A percentile compares a stretch with the other conserved stretches of the same genome.
phyloP scores from a whole-genome alignment of 441 rosid genomes.

The Populus hybrid region DNA sequence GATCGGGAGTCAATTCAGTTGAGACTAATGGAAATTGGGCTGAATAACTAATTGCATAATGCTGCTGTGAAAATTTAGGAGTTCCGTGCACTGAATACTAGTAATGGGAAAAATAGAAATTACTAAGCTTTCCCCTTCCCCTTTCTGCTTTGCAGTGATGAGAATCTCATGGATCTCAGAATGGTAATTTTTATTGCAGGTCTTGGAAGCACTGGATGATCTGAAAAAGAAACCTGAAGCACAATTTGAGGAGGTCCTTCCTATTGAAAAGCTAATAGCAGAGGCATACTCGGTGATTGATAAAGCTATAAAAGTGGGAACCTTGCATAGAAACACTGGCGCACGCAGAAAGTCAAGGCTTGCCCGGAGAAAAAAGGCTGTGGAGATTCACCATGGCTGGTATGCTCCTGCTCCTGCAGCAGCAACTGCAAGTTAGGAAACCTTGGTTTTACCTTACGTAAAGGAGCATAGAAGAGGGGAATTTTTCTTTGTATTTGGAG shows the following conservation, averaged over 20 bases:
- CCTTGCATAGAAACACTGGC: slow-evolving; percentile 76
- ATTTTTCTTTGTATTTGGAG: not conserved
- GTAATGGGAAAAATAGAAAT: not conserved
- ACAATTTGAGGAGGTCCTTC: slow-evolving; percentile 61
- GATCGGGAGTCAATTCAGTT: not conserved
- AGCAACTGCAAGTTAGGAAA: slow-evolving; percentile 18
- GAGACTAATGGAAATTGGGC: not conserved
- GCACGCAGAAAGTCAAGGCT: slow-evolving; percentile 80
- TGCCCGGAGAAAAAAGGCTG: slow-evolving; percentile 82
- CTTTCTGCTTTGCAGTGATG: no score
- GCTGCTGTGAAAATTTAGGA: no score
- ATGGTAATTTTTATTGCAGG: slow-evolving; percentile 38
- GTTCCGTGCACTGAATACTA: not conserved
- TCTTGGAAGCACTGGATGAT: slow-evolving; percentile 64
- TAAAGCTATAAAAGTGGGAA: slow-evolving; percentile 71
- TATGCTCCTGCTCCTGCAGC: slow-evolving; percentile 49
- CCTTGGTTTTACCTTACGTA: not conserved
- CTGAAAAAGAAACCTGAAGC: slow-evolving; percentile 81
- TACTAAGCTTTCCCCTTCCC: not conserved
- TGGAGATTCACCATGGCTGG: slow-evolving; percentile 91
- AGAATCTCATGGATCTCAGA: not conserved
- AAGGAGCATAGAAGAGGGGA: slow-evolving; percentile 4
- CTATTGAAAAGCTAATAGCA: slow-evolving; percentile 72
- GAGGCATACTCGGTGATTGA: slow-evolving; percentile 86
- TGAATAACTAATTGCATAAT: not conserved